A percentile compares a stretch with the other conserved stretches of the same genome.
These are phyloP conservation scores for Aegilops tauschii DNA, from an alignment of 176 grass and related monocot species.

Conservation along the genomic window DNA sequence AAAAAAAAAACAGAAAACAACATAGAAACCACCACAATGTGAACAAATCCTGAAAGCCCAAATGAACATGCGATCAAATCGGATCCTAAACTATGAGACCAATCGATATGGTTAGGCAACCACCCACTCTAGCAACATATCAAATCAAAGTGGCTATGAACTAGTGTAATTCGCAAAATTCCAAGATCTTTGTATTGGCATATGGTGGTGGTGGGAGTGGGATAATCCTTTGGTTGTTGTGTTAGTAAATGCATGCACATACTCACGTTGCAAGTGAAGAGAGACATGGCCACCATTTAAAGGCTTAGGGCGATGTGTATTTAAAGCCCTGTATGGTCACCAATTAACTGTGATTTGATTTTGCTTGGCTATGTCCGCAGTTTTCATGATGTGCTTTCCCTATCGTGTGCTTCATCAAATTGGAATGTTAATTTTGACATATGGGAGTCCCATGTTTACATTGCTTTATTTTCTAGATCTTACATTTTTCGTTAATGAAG, in stretches of 20 bases:
- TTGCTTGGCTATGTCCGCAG: no score
- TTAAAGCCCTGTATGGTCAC: no score
- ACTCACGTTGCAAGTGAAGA: background rate
- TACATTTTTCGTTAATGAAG: no score
- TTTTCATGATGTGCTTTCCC: no score
- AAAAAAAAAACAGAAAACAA: no score
- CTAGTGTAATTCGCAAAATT: background rate
- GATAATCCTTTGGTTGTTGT: background rate
- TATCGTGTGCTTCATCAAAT: no score
- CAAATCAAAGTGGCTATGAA: background rate
- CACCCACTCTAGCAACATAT: background rate
- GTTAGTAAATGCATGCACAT: background rate
- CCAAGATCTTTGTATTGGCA: background rate
- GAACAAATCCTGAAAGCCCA: background rate
- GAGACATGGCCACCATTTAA: background rate
- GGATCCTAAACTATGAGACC: background rate
- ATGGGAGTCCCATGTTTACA: no score
- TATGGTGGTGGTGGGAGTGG: background rate
- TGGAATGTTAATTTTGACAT: no score
- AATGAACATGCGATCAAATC: background rate
- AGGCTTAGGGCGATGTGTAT: background rate
- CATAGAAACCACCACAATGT: background rate
- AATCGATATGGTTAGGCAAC: background rate
- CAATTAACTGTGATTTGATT: no score
- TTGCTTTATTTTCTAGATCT: no score